Percentiles rank a stretch among this genome's conserved stretches.
Conservation (phyloP, 192 early-diverging fungal genomes). For the Umbelopsis isabellina region DNA sequence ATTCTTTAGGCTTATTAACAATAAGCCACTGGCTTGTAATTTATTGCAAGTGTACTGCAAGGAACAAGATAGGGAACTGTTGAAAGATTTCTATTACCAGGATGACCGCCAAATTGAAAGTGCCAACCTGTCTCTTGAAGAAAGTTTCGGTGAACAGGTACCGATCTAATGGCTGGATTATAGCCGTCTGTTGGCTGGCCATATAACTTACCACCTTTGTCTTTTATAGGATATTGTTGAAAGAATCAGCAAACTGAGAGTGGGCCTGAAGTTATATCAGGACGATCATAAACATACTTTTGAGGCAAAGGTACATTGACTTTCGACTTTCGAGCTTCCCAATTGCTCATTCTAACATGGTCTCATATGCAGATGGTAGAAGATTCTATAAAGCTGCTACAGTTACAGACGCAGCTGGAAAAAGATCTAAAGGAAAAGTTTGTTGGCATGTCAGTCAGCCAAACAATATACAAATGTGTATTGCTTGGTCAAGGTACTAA, state of each 20-base stretch:
- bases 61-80: constrained; percentile 71
- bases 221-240: constrained; percentile 51
- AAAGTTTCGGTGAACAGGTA: constrained; percentile 54
- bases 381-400: constrained; percentile 78
- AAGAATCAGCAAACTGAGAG: constrained; percentile 72
- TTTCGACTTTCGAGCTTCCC: background rate
- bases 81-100: constrained; percentile 97
- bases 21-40: constrained; percentile 80
- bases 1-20: constrained; percentile 86
- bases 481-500: constrained; percentile 66
- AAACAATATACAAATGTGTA: constrained; percentile 85
- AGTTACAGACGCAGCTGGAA: constrained; percentile 75
- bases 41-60: constrained; percentile 86
- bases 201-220: background rate
- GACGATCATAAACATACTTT: constrained; percentile 71
- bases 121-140: constrained; percentile 57
- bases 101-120: constrained; percentile 80
- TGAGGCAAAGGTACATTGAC: constrained; percentile 67
- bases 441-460: constrained; percentile 75
- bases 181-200: too few species aligned
- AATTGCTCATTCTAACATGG: background rate
- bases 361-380: constrained; percentile 62
- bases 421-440: constrained; percentile 69
- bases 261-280: constrained; percentile 69
- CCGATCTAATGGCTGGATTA: background rate